Base-by-base conservation (phyloP, 106 monocot genomes). In the Allium fistulosum region DNA sequence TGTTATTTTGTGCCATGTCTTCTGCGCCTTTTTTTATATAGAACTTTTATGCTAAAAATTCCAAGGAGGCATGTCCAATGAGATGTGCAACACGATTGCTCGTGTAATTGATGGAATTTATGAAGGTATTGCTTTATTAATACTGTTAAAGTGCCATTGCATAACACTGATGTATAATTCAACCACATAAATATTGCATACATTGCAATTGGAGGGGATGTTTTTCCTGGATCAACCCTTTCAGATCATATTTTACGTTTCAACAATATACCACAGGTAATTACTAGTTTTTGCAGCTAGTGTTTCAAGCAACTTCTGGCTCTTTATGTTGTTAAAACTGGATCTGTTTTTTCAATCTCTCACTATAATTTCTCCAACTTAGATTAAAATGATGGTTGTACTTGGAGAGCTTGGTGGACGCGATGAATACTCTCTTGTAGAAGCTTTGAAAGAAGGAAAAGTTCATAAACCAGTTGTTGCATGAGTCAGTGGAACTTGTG, bases 181-280 rank as follows among this genome's bases (percentile, higher is more conserved):
- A 37, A 37, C 37, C 37, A 37, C 37, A 37, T 37, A 37, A 37
- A 67, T 47, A 22, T 66, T 70, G 53, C 77, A 95, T 92, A 92
- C 45, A 97, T 97, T 89, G 97, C 97, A 51, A 97, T 97, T 79
- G 97, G 97, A 68, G 97, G 97, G 65, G 97, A 97, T 81, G 97
- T 97, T 62, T 97, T 97, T 76, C 97, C 97, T 46, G 97, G 97
- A 13, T 97, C 97, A 62, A 97, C 92, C 47, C 88, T 97, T 53
- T 97, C 92, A 60, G 97, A 97, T 70, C 97, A 97, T 74, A 80
- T 97, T 47, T 77, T 92, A 74, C 74, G 97, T 10, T 97, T 89
- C 75, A 97, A 92, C 71, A 97, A 89, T 63, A 97, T 97, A 11
- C 89, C 97, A 53, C 97, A 97, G 92, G 97, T 97, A 69, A 70